Evolutionary conservation across 2,329 filamentous ascomycete genomes (phyloP), one percentile per base, ranked within the genome.

Genomic region (Incumbomyces delicatus): DNA sequence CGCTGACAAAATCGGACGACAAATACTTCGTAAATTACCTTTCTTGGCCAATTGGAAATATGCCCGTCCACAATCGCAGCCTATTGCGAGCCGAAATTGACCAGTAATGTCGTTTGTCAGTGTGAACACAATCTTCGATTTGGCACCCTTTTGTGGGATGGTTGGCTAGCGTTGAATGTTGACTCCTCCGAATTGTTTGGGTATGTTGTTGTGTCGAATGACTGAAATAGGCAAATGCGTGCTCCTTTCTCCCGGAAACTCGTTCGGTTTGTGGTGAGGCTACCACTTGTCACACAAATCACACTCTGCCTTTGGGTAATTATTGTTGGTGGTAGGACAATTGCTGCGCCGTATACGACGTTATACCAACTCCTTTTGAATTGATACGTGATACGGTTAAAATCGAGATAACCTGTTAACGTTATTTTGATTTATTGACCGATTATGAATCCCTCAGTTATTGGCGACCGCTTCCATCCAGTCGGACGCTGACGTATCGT

Each of bases 221-320:
- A 33, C 27, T 33, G 20, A 27, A 27, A 27, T 8, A 27, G 22
- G 22, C 22, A 27, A 27, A 27, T 27, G 22, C 22, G 8, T 42
- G 27, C 27, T 32, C 10, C n/a, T 27, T 13, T 17, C 40, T 32
- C n/a, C 27, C 40, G n/a, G 11, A 42, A 20, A 5, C 7, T n/a
- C 11, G 27, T 32, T 42, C 33, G 31, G 27, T 16, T 35, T 44
- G 30, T 16, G 31, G 32, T 35, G 32, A 35, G 29, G 31, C 41
- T n/a, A 3, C 35, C 30, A 34, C 18, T 17, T 35, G 41, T 44
- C 41, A 44, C 41, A 44, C 41, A 44, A 32, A 34, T 44, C 41
- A 44, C 41, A 35, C 27, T 33, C 29, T 20, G 18, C n/a, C 8
- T 27, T 8, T 27, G 22, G 5, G 22, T 27, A 10, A 14, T 38